Evolutionary conservation across 2,329 filamentous ascomycete species (phyloP).

Genomic region (Juglanconis oblonga): DNA sequence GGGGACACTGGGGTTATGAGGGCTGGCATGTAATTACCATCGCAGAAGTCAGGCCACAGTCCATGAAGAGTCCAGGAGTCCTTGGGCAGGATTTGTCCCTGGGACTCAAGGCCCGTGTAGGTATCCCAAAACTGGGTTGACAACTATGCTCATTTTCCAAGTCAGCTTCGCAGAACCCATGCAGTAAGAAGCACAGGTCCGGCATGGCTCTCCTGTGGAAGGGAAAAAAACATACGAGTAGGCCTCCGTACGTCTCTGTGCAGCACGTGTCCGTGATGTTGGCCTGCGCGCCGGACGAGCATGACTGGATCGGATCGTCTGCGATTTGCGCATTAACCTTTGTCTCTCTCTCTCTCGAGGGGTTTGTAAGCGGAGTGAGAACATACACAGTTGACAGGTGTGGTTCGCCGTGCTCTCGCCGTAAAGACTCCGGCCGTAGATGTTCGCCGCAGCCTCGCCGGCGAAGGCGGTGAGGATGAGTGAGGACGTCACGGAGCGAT

Average conservation of each 20-base stretch:
- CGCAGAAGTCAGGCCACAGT: constrained; percentile 53
- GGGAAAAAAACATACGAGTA: constrained; percentile 37
- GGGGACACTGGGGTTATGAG: no score
- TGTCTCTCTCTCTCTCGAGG: constrained; percentile 27
- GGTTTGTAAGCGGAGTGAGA: background rate
- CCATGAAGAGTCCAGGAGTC: constrained; percentile 60
- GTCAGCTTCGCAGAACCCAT: background rate
- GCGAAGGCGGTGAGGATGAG: constrained; percentile 25
- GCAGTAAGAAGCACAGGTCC: no score
- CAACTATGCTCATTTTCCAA: constrained; percentile 30
- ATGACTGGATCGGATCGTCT: constrained; percentile 41
- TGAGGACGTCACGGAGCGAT: constrained; percentile 22
- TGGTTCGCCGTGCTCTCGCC: constrained; percentile 51
- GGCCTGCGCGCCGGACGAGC: constrained; percentile 42
- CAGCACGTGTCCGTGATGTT: constrained; percentile 58
- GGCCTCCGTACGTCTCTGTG: constrained; percentile 61
- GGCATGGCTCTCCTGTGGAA: no score
- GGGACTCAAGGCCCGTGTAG: constrained; percentile 56
- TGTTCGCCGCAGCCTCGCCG: constrained; percentile 29
- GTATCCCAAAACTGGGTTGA: constrained; percentile 64
- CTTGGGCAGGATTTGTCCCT: constrained; percentile 56
- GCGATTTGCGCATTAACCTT: background rate
- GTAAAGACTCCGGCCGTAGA: constrained; percentile 31
- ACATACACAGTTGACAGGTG: constrained; percentile 49
- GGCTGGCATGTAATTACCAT: constrained; percentile 27